Evolutionary conservation across 139 green algal species (phyloP).

Genomic region (Picochlorum sp.): DNA sequence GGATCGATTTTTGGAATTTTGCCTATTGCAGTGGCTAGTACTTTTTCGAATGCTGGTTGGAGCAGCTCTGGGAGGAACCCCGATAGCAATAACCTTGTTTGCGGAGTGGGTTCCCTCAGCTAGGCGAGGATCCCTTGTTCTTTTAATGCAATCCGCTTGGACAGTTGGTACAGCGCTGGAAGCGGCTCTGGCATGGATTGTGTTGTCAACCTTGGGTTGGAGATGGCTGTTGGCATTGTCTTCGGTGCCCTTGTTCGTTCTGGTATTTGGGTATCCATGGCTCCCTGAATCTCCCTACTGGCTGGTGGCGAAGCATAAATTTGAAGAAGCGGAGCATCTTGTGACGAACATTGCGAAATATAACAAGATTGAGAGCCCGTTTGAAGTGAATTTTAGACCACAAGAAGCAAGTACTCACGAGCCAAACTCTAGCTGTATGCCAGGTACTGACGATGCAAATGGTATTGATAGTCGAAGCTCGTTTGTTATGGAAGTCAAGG

Average conservation of each 20-base stretch:
- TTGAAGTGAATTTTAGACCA: neutral
- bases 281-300: slow-evolving; percentile 66
- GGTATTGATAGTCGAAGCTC: no score
- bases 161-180: slow-evolving; percentile 59
- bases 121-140: slow-evolving; percentile 40
- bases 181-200: slow-evolving; percentile 49
- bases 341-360: slow-evolving; percentile 27
- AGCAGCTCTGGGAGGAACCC: slow-evolving; percentile 53
- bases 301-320: slow-evolving; percentile 26
- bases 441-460: no score
- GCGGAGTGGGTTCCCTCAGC: slow-evolving; percentile 51
- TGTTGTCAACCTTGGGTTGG: slow-evolving; percentile 59
- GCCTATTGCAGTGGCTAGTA: slow-evolving; percentile 38
- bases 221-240: slow-evolving; percentile 45
- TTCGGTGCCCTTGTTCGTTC: slow-evolving; percentile 21
- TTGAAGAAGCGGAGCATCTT: slow-evolving; percentile 31
- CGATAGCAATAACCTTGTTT: slow-evolving; percentile 55
- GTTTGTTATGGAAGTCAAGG: no score
- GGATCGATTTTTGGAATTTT: neutral
- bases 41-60: slow-evolving; percentile 41
- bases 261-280: slow-evolving; percentile 49
- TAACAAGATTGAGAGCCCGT: slow-evolving; percentile 14
- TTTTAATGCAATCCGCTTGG: slow-evolving; percentile 59
- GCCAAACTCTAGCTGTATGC: no score
- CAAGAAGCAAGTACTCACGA: no score